Conservation (phyloP, 2,329 filamentous ascomycete species). For the Paramyrothecium sp. region DNA sequence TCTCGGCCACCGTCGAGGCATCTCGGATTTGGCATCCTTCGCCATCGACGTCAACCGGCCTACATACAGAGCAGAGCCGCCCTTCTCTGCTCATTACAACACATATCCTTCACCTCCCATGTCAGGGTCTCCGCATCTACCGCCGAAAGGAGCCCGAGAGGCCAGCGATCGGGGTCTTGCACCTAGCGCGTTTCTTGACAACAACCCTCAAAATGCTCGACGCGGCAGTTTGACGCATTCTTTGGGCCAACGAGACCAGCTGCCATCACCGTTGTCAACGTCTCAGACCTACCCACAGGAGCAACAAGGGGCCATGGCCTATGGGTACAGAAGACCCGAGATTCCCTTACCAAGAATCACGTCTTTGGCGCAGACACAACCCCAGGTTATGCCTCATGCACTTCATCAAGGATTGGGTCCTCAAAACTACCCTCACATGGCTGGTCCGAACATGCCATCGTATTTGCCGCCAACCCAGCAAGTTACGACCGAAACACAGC, state of each 20-base stretch:
- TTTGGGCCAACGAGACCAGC: slow-evolving; percentile 18
- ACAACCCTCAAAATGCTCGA: slow-evolving; percentile 49
- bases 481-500: slow-evolving; percentile 40
- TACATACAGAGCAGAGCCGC: slow-evolving; percentile 48
- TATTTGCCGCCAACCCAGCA: slow-evolving; percentile 27
- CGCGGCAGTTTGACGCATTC: slow-evolving; percentile 33
- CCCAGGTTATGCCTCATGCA: not conserved
- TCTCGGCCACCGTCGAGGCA: slow-evolving; percentile 59
- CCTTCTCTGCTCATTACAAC: slow-evolving; percentile 55
- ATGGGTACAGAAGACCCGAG: slow-evolving; percentile 22
- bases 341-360: slow-evolving; percentile 18
- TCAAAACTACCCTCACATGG: slow-evolving; percentile 18
- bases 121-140: slow-evolving; percentile 65
- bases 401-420: slow-evolving; percentile 10
- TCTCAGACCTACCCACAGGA: slow-evolving; percentile 26
- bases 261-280: slow-evolving; percentile 19
- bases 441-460: slow-evolving; percentile 11
- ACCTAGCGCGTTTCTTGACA: slow-evolving; percentile 39
- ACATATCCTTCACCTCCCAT: slow-evolving; percentile 73
- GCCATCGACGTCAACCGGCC: slow-evolving; percentile 44
- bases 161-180: slow-evolving; percentile 51
- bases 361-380: slow-evolving; percentile 19
- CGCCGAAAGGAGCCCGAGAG: slow-evolving; percentile 58
- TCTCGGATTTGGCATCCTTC: slow-evolving; percentile 52
- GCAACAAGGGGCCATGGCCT: slow-evolving; percentile 16